Evolutionary conservation across 257 asterid genomes (phyloP).

Genomic region (Striga asiatica): DNA sequence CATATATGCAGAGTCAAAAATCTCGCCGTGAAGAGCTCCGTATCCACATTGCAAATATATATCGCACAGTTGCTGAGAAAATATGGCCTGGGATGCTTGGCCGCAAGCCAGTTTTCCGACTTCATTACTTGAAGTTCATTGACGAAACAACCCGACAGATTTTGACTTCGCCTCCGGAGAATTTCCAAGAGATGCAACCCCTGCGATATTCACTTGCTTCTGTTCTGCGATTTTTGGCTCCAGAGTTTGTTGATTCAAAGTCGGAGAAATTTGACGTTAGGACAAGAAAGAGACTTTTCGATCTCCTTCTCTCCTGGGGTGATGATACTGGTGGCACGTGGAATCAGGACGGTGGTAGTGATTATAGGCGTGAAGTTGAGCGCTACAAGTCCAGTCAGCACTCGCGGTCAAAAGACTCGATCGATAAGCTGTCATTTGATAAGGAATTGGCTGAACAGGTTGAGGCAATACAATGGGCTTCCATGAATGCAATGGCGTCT

Average conservation of each 20-base stretch:
- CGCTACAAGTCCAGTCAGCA: conserved; percentile 96
- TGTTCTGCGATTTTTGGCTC: conserved; percentile 89
- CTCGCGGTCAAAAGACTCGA: conserved; percentile 87
- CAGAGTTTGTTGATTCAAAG: conserved; percentile 94
- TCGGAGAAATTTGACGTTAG: conserved; percentile 89
- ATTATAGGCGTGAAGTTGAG: conserved; percentile 97
- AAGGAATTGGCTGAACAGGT: conserved; percentile 92
- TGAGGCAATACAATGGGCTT: conserved; percentile 98
- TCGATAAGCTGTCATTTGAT: conserved; percentile 90
- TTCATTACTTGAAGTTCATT: conserved; percentile 87
- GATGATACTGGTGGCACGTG: conserved; percentile 88
- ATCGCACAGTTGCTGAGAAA: conserved; percentile 85
- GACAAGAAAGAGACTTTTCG: conserved; percentile 89
- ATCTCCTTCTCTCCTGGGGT: conserved; percentile 87
- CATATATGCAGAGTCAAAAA: conserved; percentile 77
- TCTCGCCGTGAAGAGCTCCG: conserved; percentile 98
- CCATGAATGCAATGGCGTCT: conserved; percentile 99
- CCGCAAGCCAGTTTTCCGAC: conserved; percentile 93
- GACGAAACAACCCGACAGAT: conserved; percentile 87
- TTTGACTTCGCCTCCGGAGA: conserved; percentile 62
- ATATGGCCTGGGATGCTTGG: conserved; percentile 98
- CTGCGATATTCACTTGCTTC: conserved; percentile 91
- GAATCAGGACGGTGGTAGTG: conserved; percentile 90
- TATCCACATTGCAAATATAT: conserved; percentile 70
- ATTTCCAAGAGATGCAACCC: conserved; percentile 87